Evolutionary conservation across 2,329 filamentous ascomycete genomes (phyloP).

Genomic region (Paraconiothyrium sp.): DNA sequence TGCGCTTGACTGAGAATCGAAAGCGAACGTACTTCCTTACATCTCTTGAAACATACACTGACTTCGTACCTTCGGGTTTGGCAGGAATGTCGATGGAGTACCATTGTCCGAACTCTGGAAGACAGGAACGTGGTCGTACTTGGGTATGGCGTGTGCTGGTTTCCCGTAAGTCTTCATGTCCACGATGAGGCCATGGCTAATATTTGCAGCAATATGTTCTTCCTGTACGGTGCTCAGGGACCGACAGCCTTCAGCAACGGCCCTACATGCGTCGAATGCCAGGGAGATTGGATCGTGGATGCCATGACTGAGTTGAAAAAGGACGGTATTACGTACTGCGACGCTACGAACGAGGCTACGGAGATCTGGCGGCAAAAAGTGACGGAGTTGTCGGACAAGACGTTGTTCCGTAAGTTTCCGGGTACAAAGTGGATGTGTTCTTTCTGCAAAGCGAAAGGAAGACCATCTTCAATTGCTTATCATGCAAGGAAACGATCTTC

Average conservation of each 20-base stretch:
- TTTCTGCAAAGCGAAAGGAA: too few relatives aligned
- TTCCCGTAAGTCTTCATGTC: constrained; percentile 39
- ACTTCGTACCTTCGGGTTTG: too few relatives aligned
- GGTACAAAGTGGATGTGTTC: too few relatives aligned
- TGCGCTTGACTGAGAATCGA: too few relatives aligned
- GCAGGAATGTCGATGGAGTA: constrained; percentile 46
- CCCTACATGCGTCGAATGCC: constrained; percentile 55
- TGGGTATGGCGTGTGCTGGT: constrained; percentile 54
- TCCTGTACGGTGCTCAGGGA: constrained; percentile 58
- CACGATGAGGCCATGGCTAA: constrained; percentile 13
- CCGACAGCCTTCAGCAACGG: constrained; percentile 59
- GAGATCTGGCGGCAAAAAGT: constrained; percentile 54
- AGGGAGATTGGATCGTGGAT: constrained; percentile 58
- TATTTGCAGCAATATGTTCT: constrained; percentile 51
- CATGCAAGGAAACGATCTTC: too few relatives aligned
- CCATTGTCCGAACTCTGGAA: constrained; percentile 54
- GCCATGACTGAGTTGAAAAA: constrained; percentile 51
- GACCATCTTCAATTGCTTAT: too few relatives aligned
- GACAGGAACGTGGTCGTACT: constrained; percentile 51
- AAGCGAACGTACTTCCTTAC: too few relatives aligned
- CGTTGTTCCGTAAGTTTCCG: constrained; percentile 43
- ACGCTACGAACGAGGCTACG: constrained; percentile 54
- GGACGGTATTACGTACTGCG: constrained; percentile 51
- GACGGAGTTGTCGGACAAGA: constrained; percentile 52
- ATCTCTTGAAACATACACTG: too few relatives aligned